Percentiles rank a stretch among this genome's conserved stretches.
Conservation (phyloP, 345 rosid genomes). For the Trapa incisa region DNA sequence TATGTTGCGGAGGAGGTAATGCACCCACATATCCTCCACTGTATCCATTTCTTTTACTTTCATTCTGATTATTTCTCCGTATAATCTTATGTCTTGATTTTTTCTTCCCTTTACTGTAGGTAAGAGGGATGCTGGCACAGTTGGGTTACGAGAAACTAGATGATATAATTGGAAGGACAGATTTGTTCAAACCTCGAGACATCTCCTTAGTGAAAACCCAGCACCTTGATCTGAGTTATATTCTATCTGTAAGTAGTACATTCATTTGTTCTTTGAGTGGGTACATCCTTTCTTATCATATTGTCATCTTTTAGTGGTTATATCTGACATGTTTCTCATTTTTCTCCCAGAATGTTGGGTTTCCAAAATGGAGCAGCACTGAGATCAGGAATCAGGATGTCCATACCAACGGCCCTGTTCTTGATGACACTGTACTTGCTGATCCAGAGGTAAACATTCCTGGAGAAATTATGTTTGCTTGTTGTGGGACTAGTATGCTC, state of each 20-base stretch:
- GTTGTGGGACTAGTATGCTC: not conserved
- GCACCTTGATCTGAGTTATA: constrained; percentile 83
- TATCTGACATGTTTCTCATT: constrained; percentile 8
- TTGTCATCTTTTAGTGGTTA: constrained; percentile 1
- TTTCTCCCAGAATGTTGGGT: constrained; percentile 54
- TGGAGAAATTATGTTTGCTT: not conserved
- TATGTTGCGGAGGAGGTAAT: constrained; percentile 98
- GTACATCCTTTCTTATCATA: constrained; percentile 4
- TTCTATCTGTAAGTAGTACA: constrained; percentile 49
- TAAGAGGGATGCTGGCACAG: constrained; percentile 87
- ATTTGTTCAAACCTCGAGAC: constrained; percentile 68
- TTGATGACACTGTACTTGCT: constrained; percentile 66
- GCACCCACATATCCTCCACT: not conserved
- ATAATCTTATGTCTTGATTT: not conserved
- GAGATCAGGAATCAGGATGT: constrained; percentile 82
- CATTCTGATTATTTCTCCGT: too few species aligned
- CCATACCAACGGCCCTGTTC: constrained; percentile 76
- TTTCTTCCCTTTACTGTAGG: constrained; percentile 30
- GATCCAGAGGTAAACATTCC: constrained; percentile 61
- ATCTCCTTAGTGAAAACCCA: constrained; percentile 94
- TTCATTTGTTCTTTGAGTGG: constrained; percentile 4
- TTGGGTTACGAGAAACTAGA: constrained; percentile 87
- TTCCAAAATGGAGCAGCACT: constrained; percentile 83
- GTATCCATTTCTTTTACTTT: too few species aligned
- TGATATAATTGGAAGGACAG: constrained; percentile 78